Conservation (phyloP, 495 filamentous ascomycete genomes). For the Glarea lozoyensis region DNA sequence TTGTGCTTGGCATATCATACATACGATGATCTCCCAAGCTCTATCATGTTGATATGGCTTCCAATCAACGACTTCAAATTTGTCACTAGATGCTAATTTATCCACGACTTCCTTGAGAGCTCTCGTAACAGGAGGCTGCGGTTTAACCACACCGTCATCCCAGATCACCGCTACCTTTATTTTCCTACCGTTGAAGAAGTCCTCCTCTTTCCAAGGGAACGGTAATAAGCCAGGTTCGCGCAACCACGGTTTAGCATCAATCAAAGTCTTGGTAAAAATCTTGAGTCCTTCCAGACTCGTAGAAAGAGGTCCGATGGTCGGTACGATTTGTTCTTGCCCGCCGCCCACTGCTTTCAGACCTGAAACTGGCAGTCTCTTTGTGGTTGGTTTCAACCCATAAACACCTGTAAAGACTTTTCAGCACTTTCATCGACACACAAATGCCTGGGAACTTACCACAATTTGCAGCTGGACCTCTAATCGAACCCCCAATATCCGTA, state of each 20-base stretch:
- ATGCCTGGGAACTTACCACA: slow-evolving; percentile 28
- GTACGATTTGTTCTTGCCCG: slow-evolving; percentile 24
- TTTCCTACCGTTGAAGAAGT: too few species aligned
- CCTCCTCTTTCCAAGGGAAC: too few species aligned
- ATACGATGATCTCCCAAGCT: slow-evolving; percentile 49
- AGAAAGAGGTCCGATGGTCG: slow-evolving; percentile 30
- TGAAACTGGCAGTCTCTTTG: slow-evolving; percentile 39
- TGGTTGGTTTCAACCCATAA: slow-evolving; percentile 48
- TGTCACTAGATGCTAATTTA: slow-evolving; percentile 36
- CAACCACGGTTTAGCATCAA: slow-evolving; percentile 30
- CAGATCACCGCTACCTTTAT: slow-evolving; percentile 61
- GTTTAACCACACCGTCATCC: slow-evolving; percentile 61
- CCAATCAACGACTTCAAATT: slow-evolving; percentile 57
- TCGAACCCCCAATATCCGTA: slow-evolving; percentile 61
- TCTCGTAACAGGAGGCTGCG: slow-evolving; percentile 60
- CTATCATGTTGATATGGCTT: slow-evolving; percentile 52
- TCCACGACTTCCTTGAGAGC: slow-evolving; percentile 47
- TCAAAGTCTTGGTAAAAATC: slow-evolving; percentile 27
- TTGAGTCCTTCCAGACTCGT: slow-evolving; percentile 25
- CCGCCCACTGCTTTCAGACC: slow-evolving; percentile 18
- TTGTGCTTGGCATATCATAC: background rate
- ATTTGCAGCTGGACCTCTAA: slow-evolving; percentile 54
- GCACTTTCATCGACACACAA: background rate
- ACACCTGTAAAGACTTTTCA: slow-evolving; percentile 40
- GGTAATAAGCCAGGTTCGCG: slow-evolving; percentile 55